Evolutionary conservation across 148 eudicot species (phyloP).

Genomic region (Spergularia marina): DNA sequence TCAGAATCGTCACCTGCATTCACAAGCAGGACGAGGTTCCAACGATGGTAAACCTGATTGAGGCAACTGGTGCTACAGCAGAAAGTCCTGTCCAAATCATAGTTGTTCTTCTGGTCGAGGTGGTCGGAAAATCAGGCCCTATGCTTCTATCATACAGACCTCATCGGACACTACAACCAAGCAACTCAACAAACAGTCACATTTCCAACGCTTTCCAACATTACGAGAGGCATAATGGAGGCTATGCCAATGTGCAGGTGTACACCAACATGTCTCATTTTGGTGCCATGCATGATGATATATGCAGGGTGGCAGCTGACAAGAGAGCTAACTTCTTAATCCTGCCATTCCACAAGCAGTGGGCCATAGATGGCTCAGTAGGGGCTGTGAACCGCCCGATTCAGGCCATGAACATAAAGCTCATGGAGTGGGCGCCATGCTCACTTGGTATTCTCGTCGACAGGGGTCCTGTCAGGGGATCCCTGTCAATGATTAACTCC

Average conservation of each 20-base stretch:
- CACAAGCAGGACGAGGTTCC: conserved; percentile 53
- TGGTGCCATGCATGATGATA: conserved; percentile 53
- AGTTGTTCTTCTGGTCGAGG: conserved; percentile 51
- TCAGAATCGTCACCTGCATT: conserved; percentile 52
- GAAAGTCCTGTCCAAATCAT: conserved; percentile 40
- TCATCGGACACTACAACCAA: conserved; percentile 22
- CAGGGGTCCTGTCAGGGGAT: conserved; percentile 44
- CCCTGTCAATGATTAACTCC: conserved; percentile 31
- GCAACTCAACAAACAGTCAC: conserved; percentile 30
- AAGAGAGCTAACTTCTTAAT: conserved; percentile 44
- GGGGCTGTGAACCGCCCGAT: conserved; percentile 32
- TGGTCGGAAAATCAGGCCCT: conserved; percentile 48
- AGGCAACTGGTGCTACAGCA: conserved; percentile 47
- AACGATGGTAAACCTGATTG: conserved; percentile 49
- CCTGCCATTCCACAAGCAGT: conserved; percentile 61
- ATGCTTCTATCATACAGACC: conserved; percentile 57
- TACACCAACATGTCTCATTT: conserved; percentile 50
- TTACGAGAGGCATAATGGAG: conserved; percentile 36
- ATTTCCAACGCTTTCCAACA: conserved; percentile 53
- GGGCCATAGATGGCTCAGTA: conserved; percentile 53
- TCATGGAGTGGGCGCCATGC: conserved; percentile 53
- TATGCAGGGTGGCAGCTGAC: conserved; percentile 54
- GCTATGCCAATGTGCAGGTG: conserved; percentile 36
- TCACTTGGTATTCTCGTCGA: conserved; percentile 62
- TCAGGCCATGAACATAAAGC: conserved; percentile 40